These are phyloP conservation scores for Copromyces sp. DNA, from an alignment of 495 filamentous ascomycete species.

Conservation along the genomic window DNA sequence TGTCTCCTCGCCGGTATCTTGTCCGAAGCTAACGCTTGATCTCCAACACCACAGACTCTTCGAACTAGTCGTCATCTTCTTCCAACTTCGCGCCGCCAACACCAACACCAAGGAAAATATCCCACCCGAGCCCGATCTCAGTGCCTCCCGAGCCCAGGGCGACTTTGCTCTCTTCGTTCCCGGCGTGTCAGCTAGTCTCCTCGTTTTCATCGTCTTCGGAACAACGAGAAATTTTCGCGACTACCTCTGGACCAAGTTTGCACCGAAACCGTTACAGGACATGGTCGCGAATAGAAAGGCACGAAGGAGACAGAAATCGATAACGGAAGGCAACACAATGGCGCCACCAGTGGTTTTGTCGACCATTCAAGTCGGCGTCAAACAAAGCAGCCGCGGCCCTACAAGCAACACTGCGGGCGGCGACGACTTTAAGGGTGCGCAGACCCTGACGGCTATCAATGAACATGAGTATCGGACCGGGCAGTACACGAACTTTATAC, in stretches of 20 bases:
- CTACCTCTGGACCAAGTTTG: constrained; percentile 8
- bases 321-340: neutral
- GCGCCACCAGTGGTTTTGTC: neutral
- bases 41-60: constrained; percentile 17
- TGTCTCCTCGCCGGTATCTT: no score
- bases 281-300: neutral
- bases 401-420: neutral
- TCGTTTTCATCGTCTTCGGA: constrained; percentile 33
- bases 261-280: constrained; percentile 4
- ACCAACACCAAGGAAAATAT: constrained; percentile 25
- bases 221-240: constrained; percentile 30
- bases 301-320: neutral
- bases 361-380: neutral
- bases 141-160: constrained; percentile 18
- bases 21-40: neutral
- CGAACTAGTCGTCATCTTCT: constrained; percentile 32
- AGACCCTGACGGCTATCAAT: neutral
- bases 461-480: neutral
- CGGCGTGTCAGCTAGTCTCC: constrained; percentile 28
- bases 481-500: neutral
- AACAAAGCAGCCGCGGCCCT: neutral
- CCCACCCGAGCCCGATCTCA: constrained; percentile 25
- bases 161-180: constrained; percentile 37
- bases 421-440: neutral
- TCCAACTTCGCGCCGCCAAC: constrained; percentile 27